phyloP scores from a whole-genome alignment of 495 filamentous ascomycete genomes.

The Lasiosphaeris hirsuta region DNA sequence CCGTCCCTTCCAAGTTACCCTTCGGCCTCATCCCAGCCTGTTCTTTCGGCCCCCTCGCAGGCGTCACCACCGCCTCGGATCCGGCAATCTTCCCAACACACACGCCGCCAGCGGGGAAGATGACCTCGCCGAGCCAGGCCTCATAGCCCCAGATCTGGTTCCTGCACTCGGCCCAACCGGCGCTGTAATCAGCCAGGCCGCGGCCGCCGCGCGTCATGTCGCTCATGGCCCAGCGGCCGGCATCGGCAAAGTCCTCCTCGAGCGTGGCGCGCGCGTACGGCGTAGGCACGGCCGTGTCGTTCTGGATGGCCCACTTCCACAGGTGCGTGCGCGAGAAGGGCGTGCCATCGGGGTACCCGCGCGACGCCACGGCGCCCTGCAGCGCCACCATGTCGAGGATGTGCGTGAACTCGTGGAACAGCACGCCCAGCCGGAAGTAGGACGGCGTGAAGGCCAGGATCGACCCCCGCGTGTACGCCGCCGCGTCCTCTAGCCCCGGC shows the following conservation, averaged over 20 bases:
- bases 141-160: slow-evolving; percentile 12
- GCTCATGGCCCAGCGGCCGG: slow-evolving; percentile 22
- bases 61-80: too few species aligned
- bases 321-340: slow-evolving; percentile 15
- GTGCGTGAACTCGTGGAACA: slow-evolving; percentile 25
- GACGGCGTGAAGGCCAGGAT: slow-evolving; percentile 10
- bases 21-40: too few species aligned
- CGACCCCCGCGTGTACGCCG: slow-evolving; percentile 20
- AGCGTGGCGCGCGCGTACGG: slow-evolving; percentile 15
- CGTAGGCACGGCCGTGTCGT: slow-evolving; percentile 17
- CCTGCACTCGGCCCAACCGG: slow-evolving; percentile 14
- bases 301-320: slow-evolving; percentile 11
- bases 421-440: slow-evolving; percentile 21
- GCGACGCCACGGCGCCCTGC: not conserved
- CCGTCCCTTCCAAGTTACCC: too few species aligned
- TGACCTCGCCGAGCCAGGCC: slow-evolving; percentile 7
- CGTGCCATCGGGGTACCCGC: not conserved
- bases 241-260: slow-evolving; percentile 26
- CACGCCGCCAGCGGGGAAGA: slow-evolving; percentile 8
- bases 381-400: slow-evolving; percentile 21
- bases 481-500: not conserved
- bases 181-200: slow-evolving; percentile 14
- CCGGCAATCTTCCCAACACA: slow-evolving; percentile 14
- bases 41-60: too few species aligned
- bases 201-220: slow-evolving; percentile 9